Conservation (phyloP, 257 asterid genomes). For the Forsythia viridissima region DNA sequence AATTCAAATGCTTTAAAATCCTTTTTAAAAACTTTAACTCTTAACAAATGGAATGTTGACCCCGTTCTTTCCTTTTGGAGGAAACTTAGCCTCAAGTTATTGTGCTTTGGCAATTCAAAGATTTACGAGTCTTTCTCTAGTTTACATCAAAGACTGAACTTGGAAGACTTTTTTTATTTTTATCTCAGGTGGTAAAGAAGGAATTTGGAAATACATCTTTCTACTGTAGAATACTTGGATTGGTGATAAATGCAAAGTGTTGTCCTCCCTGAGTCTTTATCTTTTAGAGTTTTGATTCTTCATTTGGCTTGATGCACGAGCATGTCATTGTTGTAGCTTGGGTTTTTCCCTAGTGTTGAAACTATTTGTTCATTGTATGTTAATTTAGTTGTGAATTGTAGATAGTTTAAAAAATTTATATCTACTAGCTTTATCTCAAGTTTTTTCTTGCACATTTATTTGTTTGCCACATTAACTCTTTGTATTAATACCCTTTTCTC, state of each 20-base stretch:
- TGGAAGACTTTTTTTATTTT: neutral
- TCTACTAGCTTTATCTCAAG: slow-evolving; percentile 14
- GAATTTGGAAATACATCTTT: neutral
- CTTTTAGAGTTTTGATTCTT: slow-evolving; percentile 7
- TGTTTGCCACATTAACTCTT: neutral
- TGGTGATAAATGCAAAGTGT: neutral
- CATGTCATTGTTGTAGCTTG: slow-evolving; percentile 2
- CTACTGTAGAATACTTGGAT: neutral
- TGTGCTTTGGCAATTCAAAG: neutral
- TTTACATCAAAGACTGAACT: neutral
- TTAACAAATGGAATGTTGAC: neutral
- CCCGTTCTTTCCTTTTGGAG: neutral
- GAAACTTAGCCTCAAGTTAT: neutral
- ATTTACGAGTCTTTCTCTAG: neutral
- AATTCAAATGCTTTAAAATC: neutral
- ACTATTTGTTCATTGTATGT: neutral
- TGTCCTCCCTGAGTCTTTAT: neutral
- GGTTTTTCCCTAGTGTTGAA: slow-evolving; percentile 5
- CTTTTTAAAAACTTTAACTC: neutral
- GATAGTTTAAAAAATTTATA: slow-evolving; percentile 7
- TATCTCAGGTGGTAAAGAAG: neutral
- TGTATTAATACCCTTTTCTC: slow-evolving; percentile 1
- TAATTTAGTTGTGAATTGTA: slow-evolving; percentile 14
- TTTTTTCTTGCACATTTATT: slow-evolving; percentile 14
- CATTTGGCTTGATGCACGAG: slow-evolving; percentile 2